Percentiles rank a stretch among this genome's conserved stretches.
These are phyloP conservation scores for Aspergillus nidulans DNA, from an alignment of 495 filamentous ascomycete species.

Conservation along the genomic window DNA sequence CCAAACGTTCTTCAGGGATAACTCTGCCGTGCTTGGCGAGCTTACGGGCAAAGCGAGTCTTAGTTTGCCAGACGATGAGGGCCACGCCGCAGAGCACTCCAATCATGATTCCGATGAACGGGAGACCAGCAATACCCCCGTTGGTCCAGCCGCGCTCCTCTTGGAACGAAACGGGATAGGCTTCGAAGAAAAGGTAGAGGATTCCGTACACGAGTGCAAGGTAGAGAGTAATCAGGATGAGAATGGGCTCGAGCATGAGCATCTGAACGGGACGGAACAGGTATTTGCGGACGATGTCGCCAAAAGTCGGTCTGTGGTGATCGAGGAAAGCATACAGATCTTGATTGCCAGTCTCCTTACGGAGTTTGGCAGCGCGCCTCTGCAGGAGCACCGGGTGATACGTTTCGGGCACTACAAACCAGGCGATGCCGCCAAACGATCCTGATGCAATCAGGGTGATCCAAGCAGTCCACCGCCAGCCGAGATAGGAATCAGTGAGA, in stretches of 20 bases:
- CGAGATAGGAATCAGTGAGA: conserved; percentile 49
- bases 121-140: conserved; percentile 47
- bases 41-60: conserved; percentile 49
- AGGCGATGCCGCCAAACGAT: conserved; percentile 44
- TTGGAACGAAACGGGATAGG: conserved; percentile 56
- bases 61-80: conserved; percentile 46
- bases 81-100: conserved; percentile 49
- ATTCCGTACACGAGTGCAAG: conserved; percentile 54
- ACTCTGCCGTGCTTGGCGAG: conserved; percentile 45
- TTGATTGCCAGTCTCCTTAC: conserved; percentile 58
- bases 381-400: conserved; percentile 54
- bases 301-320: conserved; percentile 44
- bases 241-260: conserved; percentile 56
- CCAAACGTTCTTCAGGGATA: conserved; percentile 55
- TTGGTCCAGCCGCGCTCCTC: conserved; percentile 48
- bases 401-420: conserved; percentile 57
- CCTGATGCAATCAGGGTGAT: conserved; percentile 55
- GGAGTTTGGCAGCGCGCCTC: conserved; percentile 50
- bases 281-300: conserved; percentile 45
- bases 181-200: conserved; percentile 60
- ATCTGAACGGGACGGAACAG: conserved; percentile 58
- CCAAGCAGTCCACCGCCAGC: conserved; percentile 65
- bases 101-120: conserved; percentile 56
- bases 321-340: conserved; percentile 56
- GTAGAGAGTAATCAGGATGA: conserved; percentile 51